Evolutionary conservation across 805 yeast genomes (phyloP), one percentile per base, ranked within the genome.

Genomic region (Kazachstania bromeliacearum): DNA sequence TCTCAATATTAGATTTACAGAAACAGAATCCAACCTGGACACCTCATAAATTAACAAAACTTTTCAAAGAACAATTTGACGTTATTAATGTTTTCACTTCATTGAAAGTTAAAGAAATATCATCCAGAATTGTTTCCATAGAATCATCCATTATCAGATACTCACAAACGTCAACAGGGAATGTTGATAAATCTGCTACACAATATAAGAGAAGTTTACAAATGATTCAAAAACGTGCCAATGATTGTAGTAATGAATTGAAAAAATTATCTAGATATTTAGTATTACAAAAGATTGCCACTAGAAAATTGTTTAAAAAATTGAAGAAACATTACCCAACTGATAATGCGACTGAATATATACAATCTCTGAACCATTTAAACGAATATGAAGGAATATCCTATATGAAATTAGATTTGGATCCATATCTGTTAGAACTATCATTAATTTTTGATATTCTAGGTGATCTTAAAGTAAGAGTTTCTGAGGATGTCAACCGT

Each of bases 281-380:
- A 14, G 54, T 75, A 21, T 59, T 77, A 30, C 85, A 78, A 48
- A 76, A 74, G 50, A 67, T 77, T 21, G 83, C 82, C 7, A 51
- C 73, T 10, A 66, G 70, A 46, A 78, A 77, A 57, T 64, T 77
- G 38, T 67, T 76, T 47, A 76, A 77, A 56, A 77, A 77, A 51
- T 69, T 57, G 14, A 30, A 41, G 7, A 47, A 50, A 20, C 48
- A 53, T 36, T 50, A 46, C 38, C 53, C 53, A 8, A 34, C 35
- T 33, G 47, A 45, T 30, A 12, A 18, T 27, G 46, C 54, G 2
- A 32, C 37, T 17, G 36, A 27, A 4, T 47, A 42, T 27, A 36
- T 55, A 4, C 36, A 44, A 3, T 27, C 26, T 1, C 28, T 55
- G 4, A 43, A 43, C 26, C 20, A 35, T 9, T 44, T 45, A 15